Conservation (phyloP, 2,329 filamentous ascomycete genomes). For the Rugonectria rugulosa region DNA sequence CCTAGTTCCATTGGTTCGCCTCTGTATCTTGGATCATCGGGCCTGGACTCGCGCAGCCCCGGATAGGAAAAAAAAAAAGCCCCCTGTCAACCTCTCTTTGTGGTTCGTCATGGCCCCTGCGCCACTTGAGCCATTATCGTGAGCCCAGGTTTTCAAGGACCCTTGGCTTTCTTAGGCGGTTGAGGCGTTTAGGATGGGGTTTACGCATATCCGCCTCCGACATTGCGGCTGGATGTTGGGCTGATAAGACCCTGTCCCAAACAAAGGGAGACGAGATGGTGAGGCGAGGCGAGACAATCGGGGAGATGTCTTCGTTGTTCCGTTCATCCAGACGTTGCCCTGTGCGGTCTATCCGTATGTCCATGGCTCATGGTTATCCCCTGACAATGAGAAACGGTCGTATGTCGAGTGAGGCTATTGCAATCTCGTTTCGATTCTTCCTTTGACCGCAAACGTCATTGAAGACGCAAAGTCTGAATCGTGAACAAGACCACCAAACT, state of each 20-base stretch:
- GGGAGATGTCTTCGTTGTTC: not conserved
- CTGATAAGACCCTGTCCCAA: not conserved
- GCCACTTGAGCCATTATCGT: slow-evolving; percentile 5
- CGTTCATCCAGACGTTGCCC: slow-evolving; percentile 15
- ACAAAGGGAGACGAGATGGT: slow-evolving; percentile 4
- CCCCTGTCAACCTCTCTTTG: not conserved
- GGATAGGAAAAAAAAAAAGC: not conserved
- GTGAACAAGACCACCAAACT: not conserved
- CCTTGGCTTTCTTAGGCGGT: not conserved
- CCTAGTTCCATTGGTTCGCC: not conserved
- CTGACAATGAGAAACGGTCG: not conserved
- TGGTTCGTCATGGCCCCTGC: not conserved
- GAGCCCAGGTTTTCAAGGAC: not conserved
- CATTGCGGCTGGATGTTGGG: not conserved
- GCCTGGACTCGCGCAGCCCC: not conserved
- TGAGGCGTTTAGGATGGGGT: not conserved
- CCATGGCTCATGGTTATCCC: slow-evolving; percentile 8
- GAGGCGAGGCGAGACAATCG: not conserved
- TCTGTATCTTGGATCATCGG: not conserved
- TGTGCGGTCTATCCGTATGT: slow-evolving; percentile 12
- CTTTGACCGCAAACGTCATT: slow-evolving; percentile 6
- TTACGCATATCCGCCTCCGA: slow-evolving; percentile 1
- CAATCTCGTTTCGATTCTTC: slow-evolving; percentile 3
- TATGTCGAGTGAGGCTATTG: slow-evolving; percentile 5
- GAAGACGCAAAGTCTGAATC: not conserved